phyloP scores from a whole-genome alignment of 2,329 filamentous ascomycete species.

The Penicillium olsonii region DNA sequence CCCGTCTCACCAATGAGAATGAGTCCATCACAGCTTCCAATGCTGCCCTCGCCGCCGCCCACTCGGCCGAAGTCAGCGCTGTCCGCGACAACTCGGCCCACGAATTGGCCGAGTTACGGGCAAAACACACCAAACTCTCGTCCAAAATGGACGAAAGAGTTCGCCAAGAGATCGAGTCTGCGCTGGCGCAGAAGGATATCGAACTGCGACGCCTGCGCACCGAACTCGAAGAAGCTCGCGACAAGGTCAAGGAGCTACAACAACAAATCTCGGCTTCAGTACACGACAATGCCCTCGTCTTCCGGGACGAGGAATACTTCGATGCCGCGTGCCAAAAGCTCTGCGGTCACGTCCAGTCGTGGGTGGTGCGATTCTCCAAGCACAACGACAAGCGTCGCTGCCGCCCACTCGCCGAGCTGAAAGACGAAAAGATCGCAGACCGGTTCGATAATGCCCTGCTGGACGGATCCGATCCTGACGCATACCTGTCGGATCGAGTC shows the following conservation, averaged over 20 bases:
- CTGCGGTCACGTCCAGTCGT: slow-evolving; percentile 94
- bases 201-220: slow-evolving; percentile 77
- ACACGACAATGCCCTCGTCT: slow-evolving; percentile 72
- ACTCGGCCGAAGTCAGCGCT: slow-evolving; percentile 68
- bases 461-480: slow-evolving; percentile 90
- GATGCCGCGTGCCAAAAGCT: slow-evolving; percentile 91
- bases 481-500: slow-evolving; percentile 83
- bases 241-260: slow-evolving; percentile 62
- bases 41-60: slow-evolving; percentile 71
- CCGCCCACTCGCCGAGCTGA: slow-evolving; percentile 78
- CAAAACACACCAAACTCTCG: slow-evolving; percentile 63
- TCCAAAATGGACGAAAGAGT: slow-evolving; percentile 64
- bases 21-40: slow-evolving; percentile 77
- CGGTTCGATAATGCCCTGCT: slow-evolving; percentile 91
- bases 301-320: slow-evolving; percentile 92
- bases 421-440: slow-evolving; percentile 90
- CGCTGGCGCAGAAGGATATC: slow-evolving; percentile 76
- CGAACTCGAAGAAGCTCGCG: slow-evolving; percentile 72
- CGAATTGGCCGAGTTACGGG: slow-evolving; percentile 69
- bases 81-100: slow-evolving; percentile 64
- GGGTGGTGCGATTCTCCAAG: slow-evolving; percentile 97
- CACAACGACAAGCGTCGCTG: slow-evolving; percentile 91
- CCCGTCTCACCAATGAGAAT: slow-evolving; percentile 79
- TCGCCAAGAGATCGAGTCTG: slow-evolving; percentile 61
- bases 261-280: slow-evolving; percentile 60